Base-by-base conservation (phyloP, 208 protist species). In the Leishmania turanica region DNA sequence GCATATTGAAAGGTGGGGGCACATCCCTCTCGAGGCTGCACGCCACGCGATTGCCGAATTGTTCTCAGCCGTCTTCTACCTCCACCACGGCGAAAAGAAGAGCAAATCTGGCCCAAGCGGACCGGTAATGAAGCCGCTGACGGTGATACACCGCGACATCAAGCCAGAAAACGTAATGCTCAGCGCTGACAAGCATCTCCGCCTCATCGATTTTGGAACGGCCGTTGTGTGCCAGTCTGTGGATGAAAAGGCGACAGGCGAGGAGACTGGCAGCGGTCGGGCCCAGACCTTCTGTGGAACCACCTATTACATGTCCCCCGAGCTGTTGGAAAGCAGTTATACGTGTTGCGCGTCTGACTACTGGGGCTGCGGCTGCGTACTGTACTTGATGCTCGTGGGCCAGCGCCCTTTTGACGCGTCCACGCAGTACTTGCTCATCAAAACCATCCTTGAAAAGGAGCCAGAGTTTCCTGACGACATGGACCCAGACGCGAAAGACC, bases 151-250 rank as follows among this genome's bases (percentile, higher is more conserved):
- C 84, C 86, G 98, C 66, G 98, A 99, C 83, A 93, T 99, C 62
- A 99, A 99, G 84, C 98, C 98, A 17, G 97, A 99, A 83, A 99
- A 99, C 84, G 94, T 99, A 53, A 95, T 99, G 87, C 86, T 99
- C 54, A 96, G 86, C 72, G 84, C 79, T 27, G 90, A 90, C 78
- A 97, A 96, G 68, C 98, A 99, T 75, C 82, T 99, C 72, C 96
- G 95, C 82, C 90, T 99, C 19, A 99, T 99, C 65, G 98, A 99
- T 85, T 99, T 99, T 87, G 98, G 98, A 77, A 96, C 98, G 21
- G 96, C 96, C 19, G 92, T 98, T 19, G 87, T 92, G 53, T 94
- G 89, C 73, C 88, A 94, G 34, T 91, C 89, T 19, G 88, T 91
- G 7, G 90, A 91, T 72, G 92, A 95, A 68, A 85, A 89, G 77